Conservation (phyloP, 805 yeast genomes). For the Nakazawaea ishiwadae region DNA sequence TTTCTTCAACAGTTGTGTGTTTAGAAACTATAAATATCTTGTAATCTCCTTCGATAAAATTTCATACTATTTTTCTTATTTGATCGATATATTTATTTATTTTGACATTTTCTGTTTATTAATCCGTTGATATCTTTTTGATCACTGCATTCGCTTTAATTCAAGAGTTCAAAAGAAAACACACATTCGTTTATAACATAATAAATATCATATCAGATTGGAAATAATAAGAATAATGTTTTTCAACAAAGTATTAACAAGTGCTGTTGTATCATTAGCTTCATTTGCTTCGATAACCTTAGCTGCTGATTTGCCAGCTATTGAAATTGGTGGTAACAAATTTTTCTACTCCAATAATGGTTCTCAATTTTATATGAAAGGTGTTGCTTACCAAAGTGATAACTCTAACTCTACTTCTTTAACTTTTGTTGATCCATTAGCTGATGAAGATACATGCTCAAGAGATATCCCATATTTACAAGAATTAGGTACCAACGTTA, state of each 20-base stretch:
- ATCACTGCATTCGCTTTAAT: too few species aligned
- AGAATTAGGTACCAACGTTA: constrained; percentile 66
- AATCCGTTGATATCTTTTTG: too few species aligned
- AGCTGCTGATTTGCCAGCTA: constrained; percentile 34
- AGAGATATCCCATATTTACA: constrained; percentile 79
- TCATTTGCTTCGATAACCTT: constrained; percentile 14
- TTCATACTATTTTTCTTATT: too few species aligned
- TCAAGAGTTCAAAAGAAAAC: too few species aligned
- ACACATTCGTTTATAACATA: too few species aligned
- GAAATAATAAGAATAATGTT: too few species aligned
- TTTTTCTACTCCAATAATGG: constrained; percentile 72
- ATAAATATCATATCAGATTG: too few species aligned
- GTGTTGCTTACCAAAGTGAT: constrained; percentile 82
- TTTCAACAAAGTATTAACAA: background rate
- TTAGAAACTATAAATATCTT: too few species aligned
- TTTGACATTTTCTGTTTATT: too few species aligned
- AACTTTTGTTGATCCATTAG: constrained; percentile 68
- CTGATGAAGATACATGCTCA: constrained; percentile 62
- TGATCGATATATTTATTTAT: too few species aligned
- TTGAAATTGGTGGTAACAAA: constrained; percentile 67
- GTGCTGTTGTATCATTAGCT: background rate
- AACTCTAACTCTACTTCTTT: constrained; percentile 36
- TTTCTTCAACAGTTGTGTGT: too few species aligned
- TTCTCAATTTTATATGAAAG: constrained; percentile 80
- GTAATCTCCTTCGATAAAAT: too few species aligned